These are phyloP conservation scores for Alternaria infectoria DNA, from an alignment of 2,329 filamentous ascomycete species.

Conservation along the genomic window DNA sequence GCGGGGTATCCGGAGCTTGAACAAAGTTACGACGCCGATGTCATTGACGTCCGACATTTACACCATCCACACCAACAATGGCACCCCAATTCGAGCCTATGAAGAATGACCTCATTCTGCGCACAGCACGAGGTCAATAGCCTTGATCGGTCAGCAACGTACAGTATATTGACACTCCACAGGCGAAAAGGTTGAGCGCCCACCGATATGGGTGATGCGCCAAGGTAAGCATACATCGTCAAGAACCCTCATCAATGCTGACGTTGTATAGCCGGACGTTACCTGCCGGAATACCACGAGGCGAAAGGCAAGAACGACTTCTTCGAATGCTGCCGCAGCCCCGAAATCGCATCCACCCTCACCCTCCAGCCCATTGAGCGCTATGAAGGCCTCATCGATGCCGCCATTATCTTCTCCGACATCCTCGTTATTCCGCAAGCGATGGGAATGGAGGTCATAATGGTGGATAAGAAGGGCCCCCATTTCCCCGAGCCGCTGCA, in stretches of 20 bases:
- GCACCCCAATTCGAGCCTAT: constrained; percentile 77
- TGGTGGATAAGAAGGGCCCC: constrained; percentile 96
- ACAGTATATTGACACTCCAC: constrained; percentile 26
- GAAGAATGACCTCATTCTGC: constrained; percentile 89
- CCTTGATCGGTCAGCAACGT: background rate
- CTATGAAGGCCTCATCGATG: constrained; percentile 87
- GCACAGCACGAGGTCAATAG: constrained; percentile 80
- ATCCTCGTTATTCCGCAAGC: constrained; percentile 98
- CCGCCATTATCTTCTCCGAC: constrained; percentile 98
- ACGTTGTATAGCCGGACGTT: constrained; percentile 76
- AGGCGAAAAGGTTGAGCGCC: constrained; percentile 90
- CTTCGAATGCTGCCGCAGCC: constrained; percentile 94
- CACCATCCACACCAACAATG: constrained; percentile 57
- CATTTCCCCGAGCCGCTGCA: constrained; percentile 87
- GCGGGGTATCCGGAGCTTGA: constrained; percentile 34
- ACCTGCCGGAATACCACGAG: constrained; percentile 96
- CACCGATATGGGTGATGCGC: constrained; percentile 99
- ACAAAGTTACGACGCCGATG: constrained; percentile 18
- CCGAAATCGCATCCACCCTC: constrained; percentile 89
- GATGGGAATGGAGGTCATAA: constrained; percentile 97
- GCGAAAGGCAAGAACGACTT: constrained; percentile 91
- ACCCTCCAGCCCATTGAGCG: constrained; percentile 95
- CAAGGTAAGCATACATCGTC: constrained; percentile 68
- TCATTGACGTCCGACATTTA: constrained; percentile 5
- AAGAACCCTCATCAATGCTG: constrained; percentile 9